Evolutionary conservation across 1,139 yeast genomes (phyloP).

Genomic region (Magnusiomyces suaveolens): DNA sequence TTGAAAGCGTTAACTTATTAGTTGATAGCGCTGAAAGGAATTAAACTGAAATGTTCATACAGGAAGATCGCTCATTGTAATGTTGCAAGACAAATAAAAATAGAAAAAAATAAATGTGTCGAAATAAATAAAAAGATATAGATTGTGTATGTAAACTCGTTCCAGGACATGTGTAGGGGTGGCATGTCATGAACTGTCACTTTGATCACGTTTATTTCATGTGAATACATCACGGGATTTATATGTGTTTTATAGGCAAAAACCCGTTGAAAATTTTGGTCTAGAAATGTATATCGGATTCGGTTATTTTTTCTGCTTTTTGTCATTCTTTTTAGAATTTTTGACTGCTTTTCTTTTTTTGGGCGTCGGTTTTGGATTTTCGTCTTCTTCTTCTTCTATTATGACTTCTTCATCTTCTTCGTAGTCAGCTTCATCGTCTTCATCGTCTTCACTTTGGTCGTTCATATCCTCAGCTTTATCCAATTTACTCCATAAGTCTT

Average conservation of each 20-base stretch:
- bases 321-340: background rate
- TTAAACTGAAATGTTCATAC: background rate
- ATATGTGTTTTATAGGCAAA: too few species aligned
- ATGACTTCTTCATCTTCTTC: constrained; percentile 1
- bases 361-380: background rate
- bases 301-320: background rate
- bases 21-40: background rate
- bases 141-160: background rate
- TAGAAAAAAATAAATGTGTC: too few species aligned
- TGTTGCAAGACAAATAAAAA: background rate
- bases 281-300: too few species aligned
- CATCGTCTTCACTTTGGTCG: background rate
- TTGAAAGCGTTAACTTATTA: background rate
- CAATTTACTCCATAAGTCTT: constrained; percentile 6
- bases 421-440: background rate
- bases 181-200: too few species aligned
- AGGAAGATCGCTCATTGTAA: background rate
- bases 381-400: constrained; percentile 9
- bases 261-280: too few species aligned
- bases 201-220: too few species aligned
- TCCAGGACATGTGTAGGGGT: too few species aligned
- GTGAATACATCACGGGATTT: too few species aligned
- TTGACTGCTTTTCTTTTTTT: constrained; percentile 3
- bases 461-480: constrained; percentile 12
- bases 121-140: background rate